These are phyloP conservation scores for Golubevia pallescens DNA, from an alignment of 1,284 basidiomycete genomes.

Conservation along the genomic window DNA sequence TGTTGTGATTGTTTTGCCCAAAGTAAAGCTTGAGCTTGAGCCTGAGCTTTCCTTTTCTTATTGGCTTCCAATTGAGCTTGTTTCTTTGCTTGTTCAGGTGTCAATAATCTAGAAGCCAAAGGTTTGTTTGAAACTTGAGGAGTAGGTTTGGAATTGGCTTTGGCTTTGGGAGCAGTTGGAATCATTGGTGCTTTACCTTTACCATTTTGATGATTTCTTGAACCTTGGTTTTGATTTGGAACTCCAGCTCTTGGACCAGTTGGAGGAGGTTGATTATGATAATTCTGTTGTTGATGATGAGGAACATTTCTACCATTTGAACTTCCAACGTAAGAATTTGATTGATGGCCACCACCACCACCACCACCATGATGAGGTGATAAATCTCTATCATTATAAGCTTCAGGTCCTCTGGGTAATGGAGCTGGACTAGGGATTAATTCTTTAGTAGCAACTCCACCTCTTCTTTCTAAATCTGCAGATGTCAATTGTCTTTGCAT, in stretches of 20 bases:
- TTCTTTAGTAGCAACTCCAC: background rate
- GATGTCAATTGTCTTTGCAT: background rate
- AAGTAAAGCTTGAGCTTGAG: background rate
- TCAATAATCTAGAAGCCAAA: no score
- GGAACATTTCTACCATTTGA: no score
- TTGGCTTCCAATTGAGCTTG: background rate
- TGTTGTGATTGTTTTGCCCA: background rate
- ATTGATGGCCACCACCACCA: background rate
- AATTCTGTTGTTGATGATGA: background rate
- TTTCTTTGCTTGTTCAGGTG: no score
- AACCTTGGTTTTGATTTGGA: background rate
- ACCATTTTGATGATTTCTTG: background rate
- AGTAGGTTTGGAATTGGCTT: no score
- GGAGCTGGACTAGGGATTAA: background rate
- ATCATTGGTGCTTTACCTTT: no score
- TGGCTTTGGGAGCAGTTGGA: no score
- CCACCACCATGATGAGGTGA: background rate
- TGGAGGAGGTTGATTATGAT: background rate
- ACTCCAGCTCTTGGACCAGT: background rate
- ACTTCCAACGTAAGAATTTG: no score
- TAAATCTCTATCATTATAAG: background rate
- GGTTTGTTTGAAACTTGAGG: no score
- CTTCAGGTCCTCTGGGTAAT: background rate
- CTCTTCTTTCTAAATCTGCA: background rate
- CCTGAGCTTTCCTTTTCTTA: background rate